A percentile compares a stretch with the other conserved stretches of the same genome.
Conservation (phyloP, 352 stramenopile species). For the Pythium oligandrum region DNA sequence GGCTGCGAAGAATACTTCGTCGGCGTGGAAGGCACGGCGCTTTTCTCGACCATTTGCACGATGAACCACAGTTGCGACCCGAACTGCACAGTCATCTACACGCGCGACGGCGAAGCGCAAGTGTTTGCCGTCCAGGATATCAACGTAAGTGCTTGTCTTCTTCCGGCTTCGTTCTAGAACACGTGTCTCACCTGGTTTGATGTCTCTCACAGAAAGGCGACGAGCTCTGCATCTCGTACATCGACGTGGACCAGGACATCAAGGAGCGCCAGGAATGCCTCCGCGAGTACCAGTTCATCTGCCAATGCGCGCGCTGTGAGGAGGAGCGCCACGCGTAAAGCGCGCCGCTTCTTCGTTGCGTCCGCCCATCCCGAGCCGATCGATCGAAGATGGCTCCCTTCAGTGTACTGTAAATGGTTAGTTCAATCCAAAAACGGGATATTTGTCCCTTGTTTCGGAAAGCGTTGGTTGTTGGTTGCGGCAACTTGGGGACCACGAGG, state of each 20-base stretch:
- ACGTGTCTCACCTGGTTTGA: no score
- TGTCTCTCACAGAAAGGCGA: slow-evolving; percentile 55
- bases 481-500: no score
- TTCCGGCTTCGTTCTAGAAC: no score
- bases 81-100: slow-evolving; percentile 69
- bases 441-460: no score
- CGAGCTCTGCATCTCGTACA: slow-evolving; percentile 95
- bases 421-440: no score
- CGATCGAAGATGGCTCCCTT: no score
- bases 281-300: slow-evolving; percentile 79
- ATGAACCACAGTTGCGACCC: slow-evolving; percentile 88
- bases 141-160: slow-evolving; percentile 70
- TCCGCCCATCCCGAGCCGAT: no score
- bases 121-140: slow-evolving; percentile 40
- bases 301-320: slow-evolving; percentile 58
- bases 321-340: slow-evolving; percentile 53
- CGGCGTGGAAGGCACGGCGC: slow-evolving; percentile 75
- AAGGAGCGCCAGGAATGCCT: slow-evolving; percentile 77
- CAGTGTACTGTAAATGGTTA: no score
- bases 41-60: slow-evolving; percentile 80
- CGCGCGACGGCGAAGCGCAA: slow-evolving; percentile 21
- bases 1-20: slow-evolving; percentile 8
- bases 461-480: no score
- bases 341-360: not conserved
- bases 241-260: slow-evolving; percentile 83